Evolutionary conservation across 495 filamentous ascomycete genomes (phyloP).

Genomic region (Tuber brumale): DNA sequence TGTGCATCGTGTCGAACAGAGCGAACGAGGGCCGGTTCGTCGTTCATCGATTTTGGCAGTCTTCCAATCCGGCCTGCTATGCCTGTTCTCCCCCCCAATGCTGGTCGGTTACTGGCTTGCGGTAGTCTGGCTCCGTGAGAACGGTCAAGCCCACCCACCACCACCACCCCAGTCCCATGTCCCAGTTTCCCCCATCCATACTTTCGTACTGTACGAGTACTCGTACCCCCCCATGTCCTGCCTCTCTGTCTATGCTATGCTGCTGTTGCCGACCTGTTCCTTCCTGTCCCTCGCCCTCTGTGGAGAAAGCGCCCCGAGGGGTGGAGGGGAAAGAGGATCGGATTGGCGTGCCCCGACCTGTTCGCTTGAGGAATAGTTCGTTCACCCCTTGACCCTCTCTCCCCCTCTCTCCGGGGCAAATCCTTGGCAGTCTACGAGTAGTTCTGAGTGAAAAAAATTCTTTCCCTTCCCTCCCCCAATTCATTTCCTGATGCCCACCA

Average conservation of each 20-base stretch:
- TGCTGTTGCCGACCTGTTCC: neutral
- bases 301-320: conserved; percentile 21
- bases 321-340: conserved; percentile 11
- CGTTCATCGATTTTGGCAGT: conserved; percentile 28
- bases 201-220: conserved; percentile 10
- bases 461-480: neutral
- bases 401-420: no score
- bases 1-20: conserved; percentile 12
- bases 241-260: neutral
- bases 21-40: conserved; percentile 26
- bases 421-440: conserved; percentile 20
- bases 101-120: conserved; percentile 15
- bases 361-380: conserved; percentile 26
- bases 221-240: conserved; percentile 10
- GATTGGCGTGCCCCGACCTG: conserved; percentile 26
- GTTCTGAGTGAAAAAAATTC: neutral
- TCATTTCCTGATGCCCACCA: conserved; percentile 3
- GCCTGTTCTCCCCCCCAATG: conserved; percentile 6
- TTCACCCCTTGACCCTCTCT: conserved; percentile 9
- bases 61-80: conserved; percentile 38
- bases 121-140: neutral
- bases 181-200: conserved; percentile 13
- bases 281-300: conserved; percentile 17
- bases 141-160: neutral
- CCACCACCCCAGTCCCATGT: conserved; percentile 17